Base-by-base conservation (phyloP, 164 flowering plant genomes). In the Amborella trichopoda region DNA sequence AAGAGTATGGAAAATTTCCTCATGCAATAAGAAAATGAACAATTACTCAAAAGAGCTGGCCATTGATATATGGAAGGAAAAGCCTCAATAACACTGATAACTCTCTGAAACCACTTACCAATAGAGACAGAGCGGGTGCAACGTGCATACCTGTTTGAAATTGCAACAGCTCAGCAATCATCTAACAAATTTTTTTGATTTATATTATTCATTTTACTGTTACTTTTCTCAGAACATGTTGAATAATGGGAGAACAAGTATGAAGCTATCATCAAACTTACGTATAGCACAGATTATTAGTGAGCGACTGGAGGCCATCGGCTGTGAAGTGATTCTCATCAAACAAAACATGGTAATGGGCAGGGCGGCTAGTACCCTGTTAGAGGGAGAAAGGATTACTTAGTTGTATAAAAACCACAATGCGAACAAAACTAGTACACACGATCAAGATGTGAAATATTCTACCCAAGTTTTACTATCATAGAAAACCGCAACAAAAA, bases 61-160 rank as follows among this genome's bases (percentile, higher is more conserved):
- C 41, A 37, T 14, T 30, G 11, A 8, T 30, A 30, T 0, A 30
- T 9, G 34, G 9, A 30, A 9, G 9, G 34, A 8, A 30, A 8
- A 30, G 14, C 14, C 14, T 14, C 0, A 8, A 30, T 6, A n/a
- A 21, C 16, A 37, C 9, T 37, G 3, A 21, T 21, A 37, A n/a
- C 19, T 14, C 41, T n/a, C 16, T 37, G 41, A n/a, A 3, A 37
- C 16, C 19, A 44, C 78, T 67, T 1, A 83, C 88, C 94, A 17
- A 83, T 80, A 0, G 94, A 83, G 8, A 83, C 88, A 6, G 94
- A 80, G 0, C 94, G 76, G 1, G 94, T 80, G 65, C 94, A 83
- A 59, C 94, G 71, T 0, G 94, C 88, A 62, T 80, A 83, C 19
- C 93, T 83, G 76, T 58, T 34, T 18, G 27, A 18, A 26, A 6